Evolutionary conservation across 495 filamentous ascomycete species (phyloP).

Genomic region (Pyronema domesticum): DNA sequence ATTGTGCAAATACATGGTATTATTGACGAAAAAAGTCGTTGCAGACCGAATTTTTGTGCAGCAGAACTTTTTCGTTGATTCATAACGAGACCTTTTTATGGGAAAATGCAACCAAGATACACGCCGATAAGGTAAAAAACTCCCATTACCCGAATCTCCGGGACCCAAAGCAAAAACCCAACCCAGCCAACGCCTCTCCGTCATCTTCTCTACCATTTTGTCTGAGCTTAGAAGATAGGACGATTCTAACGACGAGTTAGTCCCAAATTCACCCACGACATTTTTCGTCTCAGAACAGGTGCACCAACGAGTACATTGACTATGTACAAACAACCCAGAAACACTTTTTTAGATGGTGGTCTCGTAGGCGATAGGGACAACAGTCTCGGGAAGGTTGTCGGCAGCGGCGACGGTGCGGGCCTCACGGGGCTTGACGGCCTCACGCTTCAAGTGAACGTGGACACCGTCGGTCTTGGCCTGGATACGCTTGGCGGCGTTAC

Average conservation of each 20-base stretch:
- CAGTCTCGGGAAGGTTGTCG: conserved; percentile 72
- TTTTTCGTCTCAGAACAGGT: not conserved
- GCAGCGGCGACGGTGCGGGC: conserved; percentile 56
- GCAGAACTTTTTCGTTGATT: not conserved
- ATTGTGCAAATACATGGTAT: too few species aligned
- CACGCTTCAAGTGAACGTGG: conserved; percentile 79
- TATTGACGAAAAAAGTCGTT: too few species aligned
- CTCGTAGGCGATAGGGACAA: conserved; percentile 85
- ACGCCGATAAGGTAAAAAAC: not conserved
- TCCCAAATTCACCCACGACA: not conserved
- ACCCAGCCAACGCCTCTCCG: not conserved
- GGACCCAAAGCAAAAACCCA: not conserved
- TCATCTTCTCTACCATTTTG: not conserved
- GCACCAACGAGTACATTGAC: conserved; percentile 1
- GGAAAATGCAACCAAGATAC: conserved; percentile 1
- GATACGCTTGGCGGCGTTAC: conserved; percentile 77
- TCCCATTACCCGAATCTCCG: not conserved
- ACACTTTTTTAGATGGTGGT: conserved; percentile 67
- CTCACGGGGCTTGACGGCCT: conserved; percentile 61
- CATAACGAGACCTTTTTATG: conserved; percentile 3
- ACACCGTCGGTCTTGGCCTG: conserved; percentile 78
- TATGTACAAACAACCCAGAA: not conserved
- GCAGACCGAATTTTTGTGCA: too few species aligned
- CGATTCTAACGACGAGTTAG: not conserved
- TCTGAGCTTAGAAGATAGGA: not conserved